A percentile compares a stretch with the other conserved stretches of the same genome.
These are phyloP conservation scores for Solanum lycopersicoides DNA, from an alignment of 257 asterid species.

Conservation along the genomic window DNA sequence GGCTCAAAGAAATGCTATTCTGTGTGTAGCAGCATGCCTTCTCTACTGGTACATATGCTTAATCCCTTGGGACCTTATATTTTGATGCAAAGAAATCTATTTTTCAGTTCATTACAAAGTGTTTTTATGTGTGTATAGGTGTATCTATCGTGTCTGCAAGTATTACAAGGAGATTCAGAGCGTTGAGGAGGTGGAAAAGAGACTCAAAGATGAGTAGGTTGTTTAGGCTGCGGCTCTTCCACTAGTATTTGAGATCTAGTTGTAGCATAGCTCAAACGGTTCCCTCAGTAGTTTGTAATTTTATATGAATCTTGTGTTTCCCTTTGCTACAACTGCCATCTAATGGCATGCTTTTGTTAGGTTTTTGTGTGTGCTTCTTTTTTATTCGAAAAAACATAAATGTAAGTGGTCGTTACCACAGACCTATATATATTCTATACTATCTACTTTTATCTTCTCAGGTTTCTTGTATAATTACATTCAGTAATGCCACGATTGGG, in stretches of 20 bases:
- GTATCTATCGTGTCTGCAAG: constrained; percentile 73
- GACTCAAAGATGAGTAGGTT: constrained; percentile 67
- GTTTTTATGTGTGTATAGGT: constrained; percentile 32
- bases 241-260: not conserved
- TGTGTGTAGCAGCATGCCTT: constrained; percentile 59
- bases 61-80: not conserved
- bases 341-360: not conserved
- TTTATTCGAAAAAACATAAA: not conserved
- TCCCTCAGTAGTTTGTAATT: not conserved
- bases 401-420: not conserved
- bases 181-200: constrained; percentile 75
- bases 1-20: constrained; percentile 76
- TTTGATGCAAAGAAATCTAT: not conserved
- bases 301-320: not conserved
- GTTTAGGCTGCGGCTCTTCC: not conserved
- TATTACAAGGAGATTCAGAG: constrained; percentile 47
- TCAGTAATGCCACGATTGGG: not conserved
- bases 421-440: not conserved
- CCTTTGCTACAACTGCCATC: not conserved
- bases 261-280: not conserved
- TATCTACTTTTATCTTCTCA: not conserved
- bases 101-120: not conserved
- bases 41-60: constrained; percentile 53
- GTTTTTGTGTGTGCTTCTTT: not conserved
- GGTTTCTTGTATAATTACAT: not conserved